Base-by-base conservation (phyloP, 352 stramenopile species). In the Pythium sp. region DNA sequence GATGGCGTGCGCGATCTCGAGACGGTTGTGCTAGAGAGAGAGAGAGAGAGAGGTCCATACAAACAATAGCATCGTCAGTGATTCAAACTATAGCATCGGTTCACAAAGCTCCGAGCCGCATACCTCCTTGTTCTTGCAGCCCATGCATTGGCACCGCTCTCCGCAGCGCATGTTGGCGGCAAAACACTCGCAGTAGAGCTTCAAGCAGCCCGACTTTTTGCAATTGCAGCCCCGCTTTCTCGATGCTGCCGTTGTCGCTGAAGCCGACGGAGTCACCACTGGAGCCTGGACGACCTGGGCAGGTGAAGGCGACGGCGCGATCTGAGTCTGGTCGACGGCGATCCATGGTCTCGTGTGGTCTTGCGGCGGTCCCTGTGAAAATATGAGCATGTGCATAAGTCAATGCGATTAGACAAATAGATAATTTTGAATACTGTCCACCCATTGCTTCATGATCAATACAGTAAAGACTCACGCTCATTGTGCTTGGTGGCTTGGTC, bases 131-230 rank as follows among this genome's bases (percentile, higher is more conserved):
- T 95, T 95, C 68, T 87, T 90, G 72, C 87, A 95, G 66, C 75
- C 74, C 41, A 86, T n/a, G 66, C 87, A 95, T 72, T 91, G 81
- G 38, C 87, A 95, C 34, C 76, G 79, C 18, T 90, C 78, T 18
- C 73, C 72, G 64, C 85, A 95, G 49, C 81, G 76, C 41, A 61
- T 67, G 49, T 78, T 78, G 14, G 73, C 73, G 12, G 82, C 75
- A 65, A 95, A 93, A 59, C 87, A 95, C 69, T 93, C 82, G 71
- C 87, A 95, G 63, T 95, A 95, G 47, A 99, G 82, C 78, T 99
- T 99, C 20, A 99, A 87, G 72, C 97, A 99, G 64, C 90, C 87
- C 0, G 94, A 98, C 65, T 98, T 98, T 78, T 98, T 98, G 79
- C 96, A 99, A 67, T 97, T 98, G 77, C 97, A 99, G 54, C 84